Base-by-base conservation (phyloP, 306 rosid genomes). In the Datisca glomerata region DNA sequence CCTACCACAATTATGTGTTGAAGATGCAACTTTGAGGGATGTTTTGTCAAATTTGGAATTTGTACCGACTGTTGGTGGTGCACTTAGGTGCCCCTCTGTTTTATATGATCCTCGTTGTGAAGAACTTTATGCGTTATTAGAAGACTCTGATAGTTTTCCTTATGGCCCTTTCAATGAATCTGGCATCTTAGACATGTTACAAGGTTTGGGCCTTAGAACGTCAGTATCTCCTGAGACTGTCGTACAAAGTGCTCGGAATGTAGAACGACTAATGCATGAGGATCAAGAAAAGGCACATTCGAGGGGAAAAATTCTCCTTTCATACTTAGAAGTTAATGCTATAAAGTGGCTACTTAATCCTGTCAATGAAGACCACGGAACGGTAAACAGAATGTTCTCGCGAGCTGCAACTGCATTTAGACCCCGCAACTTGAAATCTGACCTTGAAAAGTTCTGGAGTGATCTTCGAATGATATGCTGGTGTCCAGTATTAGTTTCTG, bases 241-340 rank as follows among this genome's bases (percentile, higher is more conserved):
- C 63, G 44, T 83, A 56, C 76, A 74, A 65, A 76, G 93, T 67
- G 97, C 97, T 43, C 76, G 78, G 32, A 59, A 63, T 58, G 71
- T 83, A 34, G 94, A 80, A 65, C 81, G 41, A 53, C 41, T 72
- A 46, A 74, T 83, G 86, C 83, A 67, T 11, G 75, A 52, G 68
- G 89, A 87, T 87, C 89, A 74, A 55, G 68, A 74, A 64, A 69
- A 61, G 67, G 93, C 97, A 24, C 61, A 65, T 62, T 74, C 57
- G 49, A 83, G 61, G 63, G 97, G 94, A 27, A 83, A 72, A 51
- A 74, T 74, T 20, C 94, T 87, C 61, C 71, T 87, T 49, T 87
- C 97, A 41, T 87, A 72, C 74, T 72, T 87, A 49, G 97, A 87
- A 77, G 82, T 70, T 49, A 87, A 87, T 77, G 93, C 94, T 46